Conservation (phyloP, 768 basidiomycete genomes). For the Daedaleopsis nitida region DNA sequence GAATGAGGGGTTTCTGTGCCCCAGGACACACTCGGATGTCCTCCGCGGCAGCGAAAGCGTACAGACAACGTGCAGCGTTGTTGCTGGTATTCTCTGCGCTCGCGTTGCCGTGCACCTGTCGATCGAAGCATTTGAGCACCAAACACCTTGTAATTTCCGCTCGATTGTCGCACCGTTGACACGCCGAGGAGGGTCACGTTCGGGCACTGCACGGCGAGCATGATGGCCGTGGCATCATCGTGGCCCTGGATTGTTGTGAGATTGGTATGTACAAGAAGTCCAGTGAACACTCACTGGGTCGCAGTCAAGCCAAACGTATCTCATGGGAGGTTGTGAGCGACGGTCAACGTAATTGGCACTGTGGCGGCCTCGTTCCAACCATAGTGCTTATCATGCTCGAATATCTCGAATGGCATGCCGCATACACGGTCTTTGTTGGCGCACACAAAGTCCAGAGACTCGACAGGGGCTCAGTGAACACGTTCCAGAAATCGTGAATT, state of each 20-base stretch:
- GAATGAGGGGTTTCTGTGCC: slow-evolving; percentile 67
- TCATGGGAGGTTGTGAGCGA: slow-evolving; percentile 17
- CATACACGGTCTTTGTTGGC: too few species aligned
- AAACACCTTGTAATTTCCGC: too few species aligned
- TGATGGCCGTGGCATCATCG: slow-evolving; percentile 85
- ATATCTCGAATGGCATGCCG: too few species aligned
- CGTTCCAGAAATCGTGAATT: too few species aligned
- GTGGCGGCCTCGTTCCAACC: background rate
- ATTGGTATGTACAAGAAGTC: background rate
- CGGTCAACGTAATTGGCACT: too few species aligned
- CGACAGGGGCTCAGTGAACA: too few species aligned
- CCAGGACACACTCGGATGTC: slow-evolving; percentile 69
- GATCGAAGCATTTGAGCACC: background rate
- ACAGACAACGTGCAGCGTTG: slow-evolving; percentile 78
- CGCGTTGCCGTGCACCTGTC: slow-evolving; percentile 82
- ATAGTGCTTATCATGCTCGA: background rate
- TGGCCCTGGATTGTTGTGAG: slow-evolving; percentile 59
- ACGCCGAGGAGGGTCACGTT: slow-evolving; percentile 75
- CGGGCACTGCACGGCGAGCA: slow-evolving; percentile 69
- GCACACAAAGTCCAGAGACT: too few species aligned
- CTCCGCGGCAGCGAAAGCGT: slow-evolving; percentile 68
- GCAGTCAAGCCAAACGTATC: slow-evolving; percentile 36
- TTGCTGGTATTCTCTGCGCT: slow-evolving; percentile 56
- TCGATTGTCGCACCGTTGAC: slow-evolving; percentile 61
- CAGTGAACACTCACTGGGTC: slow-evolving; percentile 32